Base-by-base conservation (phyloP, 2,329 filamentous ascomycete species). In the Graphiopsis chlorocephala region DNA sequence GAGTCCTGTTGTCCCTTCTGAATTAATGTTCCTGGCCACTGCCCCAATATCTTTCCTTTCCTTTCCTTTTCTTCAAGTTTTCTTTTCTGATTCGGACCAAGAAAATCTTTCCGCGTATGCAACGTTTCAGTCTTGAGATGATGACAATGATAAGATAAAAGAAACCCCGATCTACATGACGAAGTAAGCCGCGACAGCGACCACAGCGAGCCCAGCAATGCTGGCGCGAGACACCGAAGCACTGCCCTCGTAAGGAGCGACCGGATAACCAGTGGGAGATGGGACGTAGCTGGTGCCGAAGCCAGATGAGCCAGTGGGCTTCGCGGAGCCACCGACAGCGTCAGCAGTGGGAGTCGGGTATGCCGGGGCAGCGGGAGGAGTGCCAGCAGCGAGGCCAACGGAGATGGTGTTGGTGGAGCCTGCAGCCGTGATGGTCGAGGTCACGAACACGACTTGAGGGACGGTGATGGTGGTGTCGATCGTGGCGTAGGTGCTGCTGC, bases 381-480 rank as follows among this genome's bases (percentile, higher is more conserved):
- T 73, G 45, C 74, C 76, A 25, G 74, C 74, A 20, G 65, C 73
- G 23, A 80, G 75, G 29, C 72, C 75, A 20, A 79, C 74, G 48
- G 66, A 66, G 12, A 68, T 67, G 33, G 72, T 73, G 25, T 74
- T 72, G 2, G 26, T 53, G 14, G 72, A 72, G 17, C 73, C 74
- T 29, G 67, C 33, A 10, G 71, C 71, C 53, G 71, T 72, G 61
- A 72, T 65, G 23, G 75, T 74, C 29, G 73, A 66, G 35, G 79
- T 81, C 31, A 75, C 76, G 76, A 82, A 81, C 68, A 76, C 72
- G 12, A 81, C 78, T 15, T 79, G 77, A 0, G 81, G 81, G 26
- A 83, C 80, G 15, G 79, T 82, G 64, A 82, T 71, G 23, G 77
- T 77, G 4, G 78, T 81, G 25, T 74, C 70, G 57, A 78, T 68